These are phyloP conservation scores for Alternaria triticina DNA, from an alignment of 2,329 filamentous ascomycete genomes.

Conservation along the genomic window DNA sequence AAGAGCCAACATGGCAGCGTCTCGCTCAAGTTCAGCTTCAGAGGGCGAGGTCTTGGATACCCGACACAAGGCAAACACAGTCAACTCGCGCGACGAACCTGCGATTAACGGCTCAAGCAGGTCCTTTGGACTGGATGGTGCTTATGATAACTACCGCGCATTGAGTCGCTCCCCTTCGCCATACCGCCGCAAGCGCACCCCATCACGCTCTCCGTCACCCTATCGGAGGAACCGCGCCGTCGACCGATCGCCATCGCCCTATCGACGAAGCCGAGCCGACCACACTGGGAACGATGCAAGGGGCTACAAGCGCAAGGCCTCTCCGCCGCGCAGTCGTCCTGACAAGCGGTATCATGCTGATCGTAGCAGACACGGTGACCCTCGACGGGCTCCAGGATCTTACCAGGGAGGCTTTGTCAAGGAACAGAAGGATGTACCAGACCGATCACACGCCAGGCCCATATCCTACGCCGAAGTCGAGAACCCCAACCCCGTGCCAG, in stretches of 20 bases:
- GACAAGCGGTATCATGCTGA: slow-evolving; percentile 64
- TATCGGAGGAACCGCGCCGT: slow-evolving; percentile 30
- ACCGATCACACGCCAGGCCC: slow-evolving; percentile 26
- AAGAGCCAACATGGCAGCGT: slow-evolving; percentile 27
- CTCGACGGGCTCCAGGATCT: slow-evolving; percentile 60
- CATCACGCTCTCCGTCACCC: slow-evolving; percentile 37
- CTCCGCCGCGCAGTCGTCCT: slow-evolving; percentile 34
- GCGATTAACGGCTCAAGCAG: slow-evolving; percentile 45
- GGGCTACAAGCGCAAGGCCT: slow-evolving; percentile 53
- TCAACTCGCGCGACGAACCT: slow-evolving; percentile 35
- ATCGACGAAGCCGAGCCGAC: slow-evolving; percentile 29
- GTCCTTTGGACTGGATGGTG: slow-evolving; percentile 37
- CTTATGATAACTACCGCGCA: slow-evolving; percentile 33
- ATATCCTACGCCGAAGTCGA: slow-evolving; percentile 45
- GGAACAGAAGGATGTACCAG: slow-evolving; percentile 12
- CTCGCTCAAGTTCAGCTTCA: slow-evolving; percentile 36
- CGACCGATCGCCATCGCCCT: slow-evolving; percentile 39
- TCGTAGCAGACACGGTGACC: slow-evolving; percentile 57
- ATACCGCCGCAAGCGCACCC: slow-evolving; percentile 32
- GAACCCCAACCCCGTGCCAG: slow-evolving; percentile 51
- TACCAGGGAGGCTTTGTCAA: slow-evolving; percentile 11
- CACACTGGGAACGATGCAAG: slow-evolving; percentile 34
- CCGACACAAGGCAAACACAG: slow-evolving; percentile 45
- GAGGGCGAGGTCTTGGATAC: slow-evolving; percentile 38
- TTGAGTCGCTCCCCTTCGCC: slow-evolving; percentile 42